phyloP scores from a whole-genome alignment of 768 basidiomycete genomes.

The Tephrocybe sp. region DNA sequence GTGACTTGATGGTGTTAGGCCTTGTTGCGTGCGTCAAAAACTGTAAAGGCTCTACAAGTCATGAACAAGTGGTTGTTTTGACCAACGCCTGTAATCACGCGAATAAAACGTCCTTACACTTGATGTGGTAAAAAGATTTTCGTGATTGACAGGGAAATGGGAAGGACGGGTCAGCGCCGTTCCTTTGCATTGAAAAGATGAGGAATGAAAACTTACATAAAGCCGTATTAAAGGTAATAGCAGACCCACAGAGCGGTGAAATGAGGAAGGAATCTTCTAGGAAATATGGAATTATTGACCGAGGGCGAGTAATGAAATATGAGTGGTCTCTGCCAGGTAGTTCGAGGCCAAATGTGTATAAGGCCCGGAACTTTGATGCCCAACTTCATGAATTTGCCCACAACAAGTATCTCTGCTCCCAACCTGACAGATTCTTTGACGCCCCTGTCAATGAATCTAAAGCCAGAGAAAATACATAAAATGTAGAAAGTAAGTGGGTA shows the following conservation, averaged over 20 bases:
- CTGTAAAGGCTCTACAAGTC: constrained; percentile 23
- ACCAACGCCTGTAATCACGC: constrained; percentile 15
- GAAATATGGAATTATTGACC: constrained; percentile 8
- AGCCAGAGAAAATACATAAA: constrained; percentile 14
- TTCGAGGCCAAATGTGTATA: constrained; percentile 13
- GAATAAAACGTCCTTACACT: constrained; percentile 5
- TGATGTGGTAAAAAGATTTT: constrained; percentile 3
- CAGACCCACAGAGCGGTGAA: constrained; percentile 8
- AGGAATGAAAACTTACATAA: constrained; percentile 31
- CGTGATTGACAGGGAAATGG: constrained; percentile 8
- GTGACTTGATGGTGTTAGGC: constrained; percentile 26
- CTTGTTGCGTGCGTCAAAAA: constrained; percentile 31
- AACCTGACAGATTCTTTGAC: constrained; percentile 13
- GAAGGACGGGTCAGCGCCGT: constrained; percentile 15
- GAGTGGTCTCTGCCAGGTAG: constrained; percentile 6
- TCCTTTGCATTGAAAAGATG: constrained; percentile 6
- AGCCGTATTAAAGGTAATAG: constrained; percentile 11
- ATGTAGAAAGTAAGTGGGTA: constrained; percentile 10
- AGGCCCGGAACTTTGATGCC: constrained; percentile 16
- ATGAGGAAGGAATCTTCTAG: constrained; percentile 7
- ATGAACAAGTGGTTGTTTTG: constrained; percentile 5
- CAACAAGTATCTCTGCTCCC: constrained; percentile 20
- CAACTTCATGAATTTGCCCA: constrained; percentile 16
- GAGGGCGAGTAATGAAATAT: constrained; percentile 3
- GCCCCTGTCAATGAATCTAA: constrained; percentile 13